Base-by-base conservation (phyloP, 2,329 filamentous ascomycete genomes). In the Beauveria pseudobassiana region DNA sequence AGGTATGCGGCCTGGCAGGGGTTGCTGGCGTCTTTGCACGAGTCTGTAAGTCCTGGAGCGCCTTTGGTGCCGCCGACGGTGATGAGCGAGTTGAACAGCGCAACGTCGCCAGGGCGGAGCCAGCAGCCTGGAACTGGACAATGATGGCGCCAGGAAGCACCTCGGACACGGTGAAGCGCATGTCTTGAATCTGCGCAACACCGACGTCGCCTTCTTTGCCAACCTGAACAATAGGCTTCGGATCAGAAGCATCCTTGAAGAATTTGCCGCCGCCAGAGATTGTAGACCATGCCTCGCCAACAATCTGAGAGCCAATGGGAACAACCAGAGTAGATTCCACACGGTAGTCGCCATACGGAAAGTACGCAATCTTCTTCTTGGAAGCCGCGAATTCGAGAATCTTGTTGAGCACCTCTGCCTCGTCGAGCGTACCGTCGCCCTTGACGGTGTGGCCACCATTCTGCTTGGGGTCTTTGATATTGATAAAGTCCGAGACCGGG, bases 221-320 rank as follows among this genome's bases (percentile, higher is more conserved):
- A 2, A 62, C 48, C 26, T 52, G 48, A 5, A 62, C 61, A 22
- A 86, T 73, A 1, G 80, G 74, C 49, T 72, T 71, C 0, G 84
- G 83, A 43, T 72, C 72, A 72, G 69, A 61, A 78, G 71, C 59
- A 68, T 74, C 69, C 81, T 86, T 51, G 72, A 76, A 62, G 65
- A 62, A 68, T 45, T 63, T 56, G 12, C 83, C 82, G 4, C 70
- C 71, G 2, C 74, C 82, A n/a, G 75, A 78, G 67, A 81, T 80
- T 3, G 75, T 75, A 10, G 82, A 76, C 75, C 81, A 83, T 5
- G 77, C 77, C 69, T 86, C 81, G 22, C 84, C 84, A 10, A 83
- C 74, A 28, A 87, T 77, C 2, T 76, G 75, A 5, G 81, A 80
- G 14, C 79, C 79, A 3, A 65, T 57, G 6, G 70, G 70, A 16